Base-by-base conservation (phyloP, 176 grass and related monocot genomes). In the Aechmea fasciata region DNA sequence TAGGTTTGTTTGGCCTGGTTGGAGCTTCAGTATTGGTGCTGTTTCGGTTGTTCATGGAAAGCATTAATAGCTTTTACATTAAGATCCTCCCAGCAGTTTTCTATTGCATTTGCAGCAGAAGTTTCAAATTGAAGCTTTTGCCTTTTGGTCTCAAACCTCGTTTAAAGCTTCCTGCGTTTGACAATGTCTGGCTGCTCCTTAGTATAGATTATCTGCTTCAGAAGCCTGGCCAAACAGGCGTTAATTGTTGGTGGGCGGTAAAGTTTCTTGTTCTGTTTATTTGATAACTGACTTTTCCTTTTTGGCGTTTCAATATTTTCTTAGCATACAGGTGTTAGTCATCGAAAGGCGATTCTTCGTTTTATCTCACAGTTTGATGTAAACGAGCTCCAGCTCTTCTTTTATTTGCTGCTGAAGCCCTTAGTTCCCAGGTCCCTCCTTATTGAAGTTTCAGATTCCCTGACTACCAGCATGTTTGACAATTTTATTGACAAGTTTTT, bases 341-440 rank as follows among this genome's bases (percentile, higher is more conserved):
- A 92, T 70, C 78, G 83, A 18, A 96, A 88, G 79, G 93, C 88
- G 20, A 78, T 96, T 81, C 86, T 96, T 71, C 87, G 83, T 73
- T 96, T 92, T 76, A 69, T 96, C 65, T 69, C 88, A 33, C 93
- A 96, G 75, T 89, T 96, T 54, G 93, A 90, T 59, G 70, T 83
- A 52, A 70, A 79, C 54, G 93, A 96, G 72, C 93, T 96, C 81
- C 64, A 90, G 57, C 76, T 96, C 25, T 96, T 96, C 81, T 96
- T 87, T 73, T 82, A 70, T 0, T 80, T 96, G 52, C 87, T 96
- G 66, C 61, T 92, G 59, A 90, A 92, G 67, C 83, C 86, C 41
- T 85, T 92, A 68, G 48, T 96, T 71, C 75, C 82, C n/a, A 52
- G 68, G 51, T 52, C 26, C 67, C 78, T 81, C 57, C 20, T 68